Evolutionary conservation across 768 basidiomycete species (phyloP).

Genomic region (Panellus pusillus): DNA sequence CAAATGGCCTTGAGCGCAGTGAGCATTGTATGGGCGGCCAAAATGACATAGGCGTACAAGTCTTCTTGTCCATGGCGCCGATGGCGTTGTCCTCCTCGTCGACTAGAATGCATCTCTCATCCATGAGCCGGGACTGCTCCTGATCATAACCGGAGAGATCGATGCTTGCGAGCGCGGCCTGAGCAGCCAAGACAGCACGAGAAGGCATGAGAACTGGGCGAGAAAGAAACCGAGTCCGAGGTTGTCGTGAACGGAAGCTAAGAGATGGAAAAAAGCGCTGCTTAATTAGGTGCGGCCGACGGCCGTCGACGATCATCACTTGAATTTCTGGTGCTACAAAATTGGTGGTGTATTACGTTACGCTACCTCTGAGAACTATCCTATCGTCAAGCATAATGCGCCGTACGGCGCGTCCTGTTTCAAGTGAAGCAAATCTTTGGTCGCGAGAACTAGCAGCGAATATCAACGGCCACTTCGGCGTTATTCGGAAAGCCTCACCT

Average conservation of each 20-base stretch:
- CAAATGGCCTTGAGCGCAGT: constrained; percentile 69
- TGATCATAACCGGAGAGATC: constrained; percentile 86
- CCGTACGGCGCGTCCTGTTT: constrained; percentile 64
- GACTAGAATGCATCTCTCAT: constrained; percentile 90
- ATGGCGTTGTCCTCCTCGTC: constrained; percentile 84
- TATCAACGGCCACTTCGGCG: constrained; percentile 10
- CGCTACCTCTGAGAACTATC: constrained; percentile 17
- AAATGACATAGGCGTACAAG: constrained; percentile 59
- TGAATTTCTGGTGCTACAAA: constrained; percentile 2
- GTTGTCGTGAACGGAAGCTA: background rate
- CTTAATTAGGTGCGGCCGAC: background rate
- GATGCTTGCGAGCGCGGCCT: constrained; percentile 65
- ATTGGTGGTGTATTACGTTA: constrained; percentile 3
- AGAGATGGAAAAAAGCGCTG: background rate
- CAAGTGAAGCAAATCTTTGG: constrained; percentile 67
- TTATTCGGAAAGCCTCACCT: constrained; percentile 42
- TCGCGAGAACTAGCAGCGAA: constrained; percentile 59
- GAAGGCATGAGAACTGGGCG: constrained; percentile 44
- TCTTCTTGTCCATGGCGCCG: constrained; percentile 93
- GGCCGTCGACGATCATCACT: background rate
- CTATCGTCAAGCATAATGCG: constrained; percentile 40
- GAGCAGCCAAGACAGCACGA: constrained; percentile 62
- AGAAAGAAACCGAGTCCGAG: background rate
- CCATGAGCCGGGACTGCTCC: constrained; percentile 94
- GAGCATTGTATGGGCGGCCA: background rate